phyloP scores from a whole-genome alignment of 2,329 filamentous ascomycete species.

The Pseudogymnoascus sp. region DNA sequence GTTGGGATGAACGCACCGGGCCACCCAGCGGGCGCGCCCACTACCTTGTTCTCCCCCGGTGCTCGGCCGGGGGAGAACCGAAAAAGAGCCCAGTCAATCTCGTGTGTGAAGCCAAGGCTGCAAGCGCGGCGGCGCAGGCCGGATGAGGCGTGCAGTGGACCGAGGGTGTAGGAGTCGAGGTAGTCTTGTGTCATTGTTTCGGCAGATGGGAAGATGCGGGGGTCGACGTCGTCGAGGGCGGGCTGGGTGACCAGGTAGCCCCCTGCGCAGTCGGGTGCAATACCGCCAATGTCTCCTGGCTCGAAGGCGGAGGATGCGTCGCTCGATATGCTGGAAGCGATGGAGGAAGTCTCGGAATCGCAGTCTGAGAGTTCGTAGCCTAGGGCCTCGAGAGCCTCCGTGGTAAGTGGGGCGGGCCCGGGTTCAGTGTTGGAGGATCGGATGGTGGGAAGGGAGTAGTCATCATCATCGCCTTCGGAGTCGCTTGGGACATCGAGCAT shows the following conservation, averaged over 20 bases:
- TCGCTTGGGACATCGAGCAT: constrained; percentile 70
- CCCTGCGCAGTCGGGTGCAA: constrained; percentile 67
- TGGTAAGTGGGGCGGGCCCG: constrained; percentile 20
- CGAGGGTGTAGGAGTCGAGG: constrained; percentile 69
- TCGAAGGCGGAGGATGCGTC: constrained; percentile 48
- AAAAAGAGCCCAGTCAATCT: constrained; percentile 93
- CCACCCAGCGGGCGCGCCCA: constrained; percentile 27
- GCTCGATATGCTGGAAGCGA: constrained; percentile 17
- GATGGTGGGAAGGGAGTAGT: not conserved
- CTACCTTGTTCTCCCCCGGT: constrained; percentile 63
- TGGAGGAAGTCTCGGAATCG: constrained; percentile 45
- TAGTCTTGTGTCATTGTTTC: constrained; percentile 72
- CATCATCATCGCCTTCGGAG: constrained; percentile 31
- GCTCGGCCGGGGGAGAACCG: constrained; percentile 64
- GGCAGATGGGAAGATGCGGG: constrained; percentile 66
- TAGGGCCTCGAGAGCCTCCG: constrained; percentile 48
- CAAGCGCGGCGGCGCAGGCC: constrained; percentile 71
- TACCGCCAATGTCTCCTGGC: constrained; percentile 51
- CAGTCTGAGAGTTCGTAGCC: constrained; percentile 55
- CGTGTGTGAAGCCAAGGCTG: constrained; percentile 62
- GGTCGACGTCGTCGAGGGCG: constrained; percentile 78
- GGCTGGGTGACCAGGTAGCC: constrained; percentile 83
- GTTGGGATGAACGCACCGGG: constrained; percentile 52
- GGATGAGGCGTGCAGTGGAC: constrained; percentile 81
- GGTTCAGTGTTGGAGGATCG: not conserved